Evolutionary conservation across 768 basidiomycete species (phyloP).

Genomic region (Lenzites betulinus): DNA sequence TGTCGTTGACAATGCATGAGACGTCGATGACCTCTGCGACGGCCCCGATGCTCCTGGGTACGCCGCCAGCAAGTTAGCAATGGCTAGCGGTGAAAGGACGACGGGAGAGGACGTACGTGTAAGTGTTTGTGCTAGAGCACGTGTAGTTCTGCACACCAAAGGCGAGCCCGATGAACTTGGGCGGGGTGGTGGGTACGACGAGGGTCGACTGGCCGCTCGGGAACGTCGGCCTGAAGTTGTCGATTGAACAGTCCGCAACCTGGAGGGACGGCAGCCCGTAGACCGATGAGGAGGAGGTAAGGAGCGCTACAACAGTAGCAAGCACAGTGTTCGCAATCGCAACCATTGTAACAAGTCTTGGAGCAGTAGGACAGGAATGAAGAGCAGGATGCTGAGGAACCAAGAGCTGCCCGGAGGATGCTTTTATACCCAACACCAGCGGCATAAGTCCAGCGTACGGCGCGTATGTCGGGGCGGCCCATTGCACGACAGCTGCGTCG

Average conservation of each 20-base stretch:
- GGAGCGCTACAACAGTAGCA: slow-evolving; percentile 13
- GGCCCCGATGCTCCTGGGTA: slow-evolving; percentile 46
- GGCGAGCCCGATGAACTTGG: slow-evolving; percentile 44
- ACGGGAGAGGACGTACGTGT: slow-evolving; percentile 39
- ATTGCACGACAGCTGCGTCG: too few species aligned
- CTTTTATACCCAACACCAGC: not conserved
- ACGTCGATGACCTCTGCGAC: slow-evolving; percentile 37
- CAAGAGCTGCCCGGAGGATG: not conserved
- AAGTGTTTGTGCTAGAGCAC: slow-evolving; percentile 41
- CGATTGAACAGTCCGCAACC: slow-evolving; percentile 28
- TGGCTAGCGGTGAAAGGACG: not conserved
- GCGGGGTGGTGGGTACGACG: slow-evolving; percentile 36
- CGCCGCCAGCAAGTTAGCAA: slow-evolving; percentile 2
- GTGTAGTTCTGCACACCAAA: slow-evolving; percentile 60
- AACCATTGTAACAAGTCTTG: slow-evolving; percentile 22
- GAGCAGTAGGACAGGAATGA: not conserved
- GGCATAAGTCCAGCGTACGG: not conserved
- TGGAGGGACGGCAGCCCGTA: not conserved
- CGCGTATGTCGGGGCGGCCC: too few species aligned
- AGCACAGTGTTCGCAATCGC: slow-evolving; percentile 15
- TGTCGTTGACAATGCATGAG: slow-evolving; percentile 29
- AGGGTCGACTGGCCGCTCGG: slow-evolving; percentile 37
- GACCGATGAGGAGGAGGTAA: not conserved
- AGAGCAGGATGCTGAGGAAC: slow-evolving; percentile 11
- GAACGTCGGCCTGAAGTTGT: slow-evolving; percentile 27